These are phyloP conservation scores for Colletotrichum lupini DNA, from an alignment of 2,329 filamentous ascomycete species.

Conservation along the genomic window DNA sequence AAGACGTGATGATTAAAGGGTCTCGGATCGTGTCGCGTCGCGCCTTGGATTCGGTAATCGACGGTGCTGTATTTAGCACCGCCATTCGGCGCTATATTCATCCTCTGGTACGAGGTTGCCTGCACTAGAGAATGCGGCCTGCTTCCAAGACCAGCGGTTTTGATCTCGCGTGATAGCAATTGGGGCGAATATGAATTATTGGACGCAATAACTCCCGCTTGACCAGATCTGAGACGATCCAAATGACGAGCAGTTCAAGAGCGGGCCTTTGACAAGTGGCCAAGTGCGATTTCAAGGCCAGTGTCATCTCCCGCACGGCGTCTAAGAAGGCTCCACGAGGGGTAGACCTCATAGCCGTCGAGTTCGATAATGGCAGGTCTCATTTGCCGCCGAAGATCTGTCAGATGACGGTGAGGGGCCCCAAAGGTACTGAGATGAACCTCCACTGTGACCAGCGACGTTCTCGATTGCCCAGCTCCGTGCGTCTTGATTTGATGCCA, in stretches of 20 bases:
- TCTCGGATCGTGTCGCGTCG: slow-evolving; percentile 7
- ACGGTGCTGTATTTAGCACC: background rate
- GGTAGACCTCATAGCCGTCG: slow-evolving; percentile 1
- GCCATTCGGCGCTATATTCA: background rate
- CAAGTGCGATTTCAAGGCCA: slow-evolving; percentile 23
- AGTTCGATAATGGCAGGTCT: slow-evolving; percentile 4
- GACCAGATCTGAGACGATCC: slow-evolving; percentile 18
- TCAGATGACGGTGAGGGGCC: slow-evolving; percentile 21
- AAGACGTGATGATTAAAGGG: background rate
- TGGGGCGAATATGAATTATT: slow-evolving; percentile 11
- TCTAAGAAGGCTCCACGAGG: slow-evolving; percentile 14
- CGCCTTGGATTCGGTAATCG: slow-evolving; percentile 2
- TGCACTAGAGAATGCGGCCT: slow-evolving; percentile 5
- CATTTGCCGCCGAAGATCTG: slow-evolving; percentile 28
- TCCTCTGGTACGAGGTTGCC: background rate
- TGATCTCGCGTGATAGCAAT: background rate
- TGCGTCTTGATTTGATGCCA: slow-evolving; percentile 20
- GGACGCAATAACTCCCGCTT: slow-evolving; percentile 17
- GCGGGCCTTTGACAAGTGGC: slow-evolving; percentile 27
- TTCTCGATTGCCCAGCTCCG: slow-evolving; percentile 7
- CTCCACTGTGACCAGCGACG: slow-evolving; percentile 1
- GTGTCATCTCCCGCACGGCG: slow-evolving; percentile 28
- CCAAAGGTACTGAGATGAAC: slow-evolving; percentile 8
- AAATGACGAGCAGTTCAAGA: slow-evolving; percentile 24
- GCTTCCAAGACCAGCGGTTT: slow-evolving; percentile 8